Percentiles rank a stretch among this genome's conserved stretches.
Evolutionary conservation across 106 monocot genomes (phyloP).

Genomic region (Dendrobium chrysotoxum): DNA sequence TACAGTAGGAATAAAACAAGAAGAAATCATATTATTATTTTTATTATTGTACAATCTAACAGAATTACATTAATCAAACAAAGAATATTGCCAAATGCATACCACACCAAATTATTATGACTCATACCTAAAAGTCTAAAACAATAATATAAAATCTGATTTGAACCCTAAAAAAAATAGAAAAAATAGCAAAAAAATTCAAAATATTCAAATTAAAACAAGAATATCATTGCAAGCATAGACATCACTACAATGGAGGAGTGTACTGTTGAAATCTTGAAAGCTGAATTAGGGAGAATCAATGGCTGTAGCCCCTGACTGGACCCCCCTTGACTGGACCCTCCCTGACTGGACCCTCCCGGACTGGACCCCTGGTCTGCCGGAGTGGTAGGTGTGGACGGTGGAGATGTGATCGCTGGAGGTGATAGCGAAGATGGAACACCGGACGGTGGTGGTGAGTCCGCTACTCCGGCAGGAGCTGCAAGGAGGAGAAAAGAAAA

Average conservation of each 20-base stretch:
- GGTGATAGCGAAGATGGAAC: background rate
- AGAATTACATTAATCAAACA: background rate
- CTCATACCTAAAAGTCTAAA: background rate
- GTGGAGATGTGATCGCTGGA: constrained; percentile 5
- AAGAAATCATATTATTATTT: background rate
- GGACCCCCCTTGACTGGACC: background rate
- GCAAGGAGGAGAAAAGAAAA: background rate
- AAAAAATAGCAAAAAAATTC: background rate
- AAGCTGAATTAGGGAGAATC: constrained; percentile 37
- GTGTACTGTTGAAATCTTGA: constrained; percentile 13
- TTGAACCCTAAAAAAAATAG: background rate
- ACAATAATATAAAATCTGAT: background rate
- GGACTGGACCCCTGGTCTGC: background rate
- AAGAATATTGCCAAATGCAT: background rate
- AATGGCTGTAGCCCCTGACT: constrained; percentile 18
- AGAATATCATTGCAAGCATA: background rate
- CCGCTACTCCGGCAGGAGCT: background rate
- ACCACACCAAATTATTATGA: background rate
- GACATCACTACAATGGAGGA: background rate
- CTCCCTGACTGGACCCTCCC: background rate
- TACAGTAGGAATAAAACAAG: too few relatives aligned
- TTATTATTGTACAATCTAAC: background rate
- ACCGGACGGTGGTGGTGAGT: constrained; percentile 10
- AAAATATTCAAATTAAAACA: background rate
- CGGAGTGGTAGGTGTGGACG: constrained; percentile 3